A percentile compares a stretch with the other conserved stretches of the same genome.
These are phyloP conservation scores for Malassezia furfur DNA, from an alignment of 1,284 basidiomycete species.

Conservation along the genomic window DNA sequence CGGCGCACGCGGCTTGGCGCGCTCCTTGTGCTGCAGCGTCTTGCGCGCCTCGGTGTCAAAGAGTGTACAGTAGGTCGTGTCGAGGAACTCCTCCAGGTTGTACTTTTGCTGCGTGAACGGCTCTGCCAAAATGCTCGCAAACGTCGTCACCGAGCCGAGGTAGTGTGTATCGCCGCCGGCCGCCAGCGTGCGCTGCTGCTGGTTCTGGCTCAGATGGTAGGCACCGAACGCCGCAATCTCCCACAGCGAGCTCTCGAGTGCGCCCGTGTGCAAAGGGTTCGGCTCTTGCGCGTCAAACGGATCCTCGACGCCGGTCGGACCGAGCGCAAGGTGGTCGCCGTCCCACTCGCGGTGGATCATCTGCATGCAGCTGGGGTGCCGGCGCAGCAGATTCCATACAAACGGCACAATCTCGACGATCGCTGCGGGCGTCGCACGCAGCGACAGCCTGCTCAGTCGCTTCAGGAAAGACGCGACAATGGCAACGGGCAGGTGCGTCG, in stretches of 20 bases:
- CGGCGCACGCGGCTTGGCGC: conserved; percentile 4
- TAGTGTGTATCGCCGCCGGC: conserved; percentile 60
- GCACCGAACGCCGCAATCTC: conserved; percentile 66
- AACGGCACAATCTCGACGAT: conserved; percentile 85
- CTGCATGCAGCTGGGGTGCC: conserved; percentile 78
- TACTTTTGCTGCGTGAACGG: conserved; percentile 86
- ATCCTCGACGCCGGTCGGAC: conserved; percentile 25
- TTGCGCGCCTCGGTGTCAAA: conserved; percentile 76
- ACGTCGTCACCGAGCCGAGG: conserved; percentile 68
- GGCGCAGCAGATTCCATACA: conserved; percentile 86
- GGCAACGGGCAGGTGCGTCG: conserved; percentile 78
- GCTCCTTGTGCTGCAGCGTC: conserved; percentile 53
- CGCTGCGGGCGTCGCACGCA: conserved; percentile 78
- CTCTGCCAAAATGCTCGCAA: conserved; percentile 76
- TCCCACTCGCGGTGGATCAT: conserved; percentile 65
- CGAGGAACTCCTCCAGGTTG: conserved; percentile 88
- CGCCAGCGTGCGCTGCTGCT: conserved; percentile 6
- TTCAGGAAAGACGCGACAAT: conserved; percentile 91
- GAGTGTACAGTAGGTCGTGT: conserved; percentile 87
- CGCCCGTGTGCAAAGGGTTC: conserved; percentile 68
- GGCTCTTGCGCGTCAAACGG: conserved; percentile 59
- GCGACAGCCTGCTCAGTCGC: conserved; percentile 70
- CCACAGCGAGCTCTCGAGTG: conserved; percentile 81
- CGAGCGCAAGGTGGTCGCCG: conserved; percentile 35
- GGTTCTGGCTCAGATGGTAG: conserved; percentile 10